A percentile compares a stretch with the other conserved stretches of the same genome.
These are phyloP conservation scores for Thalassiosira sp. DNA, from an alignment of 352 stramenopile species.

Conservation along the genomic window DNA sequence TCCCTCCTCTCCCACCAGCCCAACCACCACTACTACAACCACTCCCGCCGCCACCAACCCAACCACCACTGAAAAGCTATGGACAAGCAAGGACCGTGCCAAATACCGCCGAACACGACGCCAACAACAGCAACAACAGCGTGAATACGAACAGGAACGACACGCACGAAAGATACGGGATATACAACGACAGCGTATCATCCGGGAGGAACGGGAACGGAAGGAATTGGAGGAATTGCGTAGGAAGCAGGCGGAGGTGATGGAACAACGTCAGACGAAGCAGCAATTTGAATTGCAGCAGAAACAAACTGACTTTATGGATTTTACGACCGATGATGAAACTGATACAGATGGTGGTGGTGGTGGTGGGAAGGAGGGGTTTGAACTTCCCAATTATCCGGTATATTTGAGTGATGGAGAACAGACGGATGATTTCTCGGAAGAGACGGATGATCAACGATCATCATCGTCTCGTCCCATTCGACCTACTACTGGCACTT, in stretches of 20 bases:
- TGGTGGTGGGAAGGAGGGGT: no score
- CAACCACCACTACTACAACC: slow-evolving; percentile 2
- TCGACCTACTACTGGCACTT: neutral
- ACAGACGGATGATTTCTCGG: slow-evolving; percentile 52
- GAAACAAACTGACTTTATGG: slow-evolving; percentile 24
- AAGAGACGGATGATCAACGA: slow-evolving; percentile 41
- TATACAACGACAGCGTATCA: slow-evolving; percentile 45
- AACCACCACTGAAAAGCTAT: slow-evolving; percentile 44
- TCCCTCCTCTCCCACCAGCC: no score
- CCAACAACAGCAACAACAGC: slow-evolving; percentile 28
- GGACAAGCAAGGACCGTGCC: slow-evolving; percentile 75
- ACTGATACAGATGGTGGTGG: slow-evolving; percentile 69
- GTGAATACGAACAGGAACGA: slow-evolving; percentile 28
- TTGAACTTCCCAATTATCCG: slow-evolving; percentile 77
- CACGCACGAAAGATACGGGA: slow-evolving; percentile 37
- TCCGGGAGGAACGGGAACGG: slow-evolving; percentile 35
- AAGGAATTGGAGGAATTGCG: slow-evolving; percentile 41
- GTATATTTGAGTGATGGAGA: slow-evolving; percentile 79
- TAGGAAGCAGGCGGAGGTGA: slow-evolving; percentile 36
- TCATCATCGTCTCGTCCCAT: neutral
- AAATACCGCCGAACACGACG: slow-evolving; percentile 66
- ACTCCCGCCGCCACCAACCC: neutral
- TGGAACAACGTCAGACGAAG: no score
- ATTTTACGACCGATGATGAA: slow-evolving; percentile 49
- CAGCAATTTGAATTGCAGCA: slow-evolving; percentile 17